Base-by-base conservation (phyloP, 306 rosid species). In the Delonix regia region DNA sequence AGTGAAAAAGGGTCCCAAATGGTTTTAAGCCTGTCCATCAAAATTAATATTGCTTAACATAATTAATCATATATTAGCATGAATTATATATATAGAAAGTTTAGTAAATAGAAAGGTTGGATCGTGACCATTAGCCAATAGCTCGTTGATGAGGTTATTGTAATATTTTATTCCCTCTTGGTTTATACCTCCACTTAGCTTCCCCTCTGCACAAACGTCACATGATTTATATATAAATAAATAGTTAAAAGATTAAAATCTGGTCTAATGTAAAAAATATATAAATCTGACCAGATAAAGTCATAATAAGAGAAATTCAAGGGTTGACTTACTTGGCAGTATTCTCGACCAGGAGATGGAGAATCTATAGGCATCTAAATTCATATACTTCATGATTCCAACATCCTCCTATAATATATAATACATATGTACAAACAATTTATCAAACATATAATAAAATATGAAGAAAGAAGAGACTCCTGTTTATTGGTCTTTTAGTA, bases 281-380 rank as follows among this genome's bases (percentile, higher is more conserved):
- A 9, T 11, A 24, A 57, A 34, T 6, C 4, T 34, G 6, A 34
- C 36, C 0, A 24, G 27, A 1, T 56, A 0, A 57, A 24, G 34
- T 25, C 4, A 57, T 24, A 7, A 6, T 55, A 0, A 52, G 36
- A 42, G 49, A 24, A 18, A 60, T 39, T 19, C 1, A 12, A 74
- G 19, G 25, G 22, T 21, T 28, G 19, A 49, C 88, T 81, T 83
- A 90, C 94, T 84, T 66, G 96, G 91, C 16, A 90, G 85, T 42
- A 90, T 39, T 88, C 94, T 82, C 4, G 96, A 61, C 96, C 96
- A 92, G 3, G 94, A 82, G 25, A 90, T 86, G 13, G 97, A 92
- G 52, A 92, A 85, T 79, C 97, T 82, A 27, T 86, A 90, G 5
- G 92, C 92, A 80, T 90, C 93, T 22, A 80, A 62, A 22, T 81